Percentiles rank a stretch among this genome's conserved stretches.
These are phyloP conservation scores for Papilionanthe hybrid DNA, from an alignment of 116 monocot genomes.

Conservation along the genomic window DNA sequence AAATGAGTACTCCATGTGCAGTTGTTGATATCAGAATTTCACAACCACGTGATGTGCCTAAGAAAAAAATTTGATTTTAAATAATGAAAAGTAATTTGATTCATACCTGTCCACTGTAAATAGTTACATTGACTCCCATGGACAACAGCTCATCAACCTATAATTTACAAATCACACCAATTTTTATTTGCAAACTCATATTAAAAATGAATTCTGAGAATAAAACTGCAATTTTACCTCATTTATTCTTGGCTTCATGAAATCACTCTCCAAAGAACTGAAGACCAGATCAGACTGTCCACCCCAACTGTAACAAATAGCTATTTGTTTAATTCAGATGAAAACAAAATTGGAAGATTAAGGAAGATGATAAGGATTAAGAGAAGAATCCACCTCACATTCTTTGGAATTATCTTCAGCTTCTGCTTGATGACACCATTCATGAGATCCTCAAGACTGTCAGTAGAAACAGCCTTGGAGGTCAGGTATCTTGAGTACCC, in stretches of 20 bases:
- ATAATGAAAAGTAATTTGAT: background rate
- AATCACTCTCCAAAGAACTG: slow-evolving; percentile 41
- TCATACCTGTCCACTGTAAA: slow-evolving; percentile 84
- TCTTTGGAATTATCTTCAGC: slow-evolving; percentile 71
- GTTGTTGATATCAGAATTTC: background rate
- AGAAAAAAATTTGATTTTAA: background rate
- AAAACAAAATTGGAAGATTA: background rate
- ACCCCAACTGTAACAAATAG: slow-evolving; percentile 61
- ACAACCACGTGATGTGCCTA: background rate
- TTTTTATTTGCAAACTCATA: background rate
- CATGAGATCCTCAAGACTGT: slow-evolving; percentile 42
- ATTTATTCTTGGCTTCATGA: slow-evolving; percentile 89
- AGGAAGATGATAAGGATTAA: background rate
- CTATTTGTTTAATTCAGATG: background rate
- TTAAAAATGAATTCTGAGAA: background rate
- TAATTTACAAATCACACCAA: background rate
- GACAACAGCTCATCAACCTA: slow-evolving; percentile 91
- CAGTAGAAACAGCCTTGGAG: slow-evolving; percentile 17
- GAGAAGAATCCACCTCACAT: slow-evolving; percentile 44
- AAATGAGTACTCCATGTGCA: background rate
- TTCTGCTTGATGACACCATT: slow-evolving; percentile 67
- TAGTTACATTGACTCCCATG: slow-evolving; percentile 75
- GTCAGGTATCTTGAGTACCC: slow-evolving; percentile 59
- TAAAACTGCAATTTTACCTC: slow-evolving; percentile 43
- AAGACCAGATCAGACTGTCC: slow-evolving; percentile 64